These are phyloP conservation scores for Caloboletus inedulis DNA, from an alignment of 1,284 basidiomycete genomes.

Conservation along the genomic window DNA sequence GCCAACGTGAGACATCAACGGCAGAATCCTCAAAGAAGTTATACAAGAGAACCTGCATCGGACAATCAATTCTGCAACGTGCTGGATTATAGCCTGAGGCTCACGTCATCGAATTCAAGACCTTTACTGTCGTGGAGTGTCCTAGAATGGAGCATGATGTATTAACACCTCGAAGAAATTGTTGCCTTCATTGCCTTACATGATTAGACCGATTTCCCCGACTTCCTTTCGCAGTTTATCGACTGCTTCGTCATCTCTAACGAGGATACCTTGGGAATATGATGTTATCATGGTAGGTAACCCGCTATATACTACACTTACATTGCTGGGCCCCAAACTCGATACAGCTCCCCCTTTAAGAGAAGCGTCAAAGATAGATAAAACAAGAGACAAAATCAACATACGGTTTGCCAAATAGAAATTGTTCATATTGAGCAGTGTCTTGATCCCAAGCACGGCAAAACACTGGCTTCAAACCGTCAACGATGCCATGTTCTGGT, in stretches of 20 bases:
- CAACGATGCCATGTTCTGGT: conserved; percentile 55
- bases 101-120: conserved; percentile 68
- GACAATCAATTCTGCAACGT: not conserved
- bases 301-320: conserved; percentile 24
- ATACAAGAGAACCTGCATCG: conserved; percentile 59
- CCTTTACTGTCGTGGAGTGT: conserved; percentile 75
- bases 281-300: not conserved
- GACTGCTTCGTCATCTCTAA: conserved; percentile 55
- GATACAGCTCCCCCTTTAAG: conserved; percentile 45
- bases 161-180: not conserved
- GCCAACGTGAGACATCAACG: conserved; percentile 52
- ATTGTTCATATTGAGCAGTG: conserved; percentile 53
- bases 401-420: conserved; percentile 51
- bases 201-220: conserved; percentile 58
- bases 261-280: conserved; percentile 56
- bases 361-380: conserved; percentile 3
- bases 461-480: conserved; percentile 61
- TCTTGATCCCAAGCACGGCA: conserved; percentile 53
- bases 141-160: conserved; percentile 34
- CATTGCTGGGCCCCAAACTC: conserved; percentile 72
- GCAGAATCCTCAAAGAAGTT: conserved; percentile 69
- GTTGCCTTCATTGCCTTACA: conserved; percentile 40
- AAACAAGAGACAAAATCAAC: conserved; percentile 10
- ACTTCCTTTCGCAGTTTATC: conserved; percentile 50
- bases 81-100: conserved; percentile 6